phyloP scores from a whole-genome alignment of 495 filamentous ascomycete species.

The Neurospora sp. region DNA sequence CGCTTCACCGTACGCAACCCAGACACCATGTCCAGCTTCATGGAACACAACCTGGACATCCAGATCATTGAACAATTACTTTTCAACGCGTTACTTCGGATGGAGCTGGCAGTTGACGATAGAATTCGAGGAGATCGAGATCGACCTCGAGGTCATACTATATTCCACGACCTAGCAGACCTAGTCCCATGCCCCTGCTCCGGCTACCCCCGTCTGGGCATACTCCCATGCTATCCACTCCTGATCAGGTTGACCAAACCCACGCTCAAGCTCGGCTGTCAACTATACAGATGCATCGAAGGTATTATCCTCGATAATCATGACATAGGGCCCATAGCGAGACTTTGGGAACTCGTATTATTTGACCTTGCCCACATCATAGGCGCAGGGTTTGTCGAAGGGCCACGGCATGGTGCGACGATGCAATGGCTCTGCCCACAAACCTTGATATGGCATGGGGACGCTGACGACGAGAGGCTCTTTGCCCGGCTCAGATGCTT shows the following conservation, averaged over 20 bases:
- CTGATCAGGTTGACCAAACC: not conserved
- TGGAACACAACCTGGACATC: not conserved
- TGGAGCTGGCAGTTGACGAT: not conserved
- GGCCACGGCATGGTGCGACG: not conserved
- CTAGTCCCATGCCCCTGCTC: not conserved
- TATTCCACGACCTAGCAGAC: not conserved
- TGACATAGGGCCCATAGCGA: not conserved
- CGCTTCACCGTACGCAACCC: not conserved
- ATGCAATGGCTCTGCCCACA: not conserved
- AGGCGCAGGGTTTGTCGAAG: not conserved
- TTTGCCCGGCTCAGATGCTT: not conserved
- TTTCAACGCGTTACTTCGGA: not conserved
- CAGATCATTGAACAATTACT: not conserved
- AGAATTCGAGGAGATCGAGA: not conserved
- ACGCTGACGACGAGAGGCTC: not conserved
- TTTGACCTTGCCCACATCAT: not conserved
- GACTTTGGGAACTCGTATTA: not conserved
- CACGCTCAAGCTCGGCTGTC: not conserved
- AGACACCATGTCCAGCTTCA: not conserved
- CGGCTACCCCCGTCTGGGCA: not conserved
- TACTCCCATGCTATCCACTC: not conserved
- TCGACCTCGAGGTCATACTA: not conserved
- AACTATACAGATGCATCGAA: not conserved
- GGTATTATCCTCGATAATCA: not conserved
- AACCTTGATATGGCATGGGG: not conserved